phyloP scores from a whole-genome alignment of 768 basidiomycete genomes.

The Hirschioporus abietinus region DNA sequence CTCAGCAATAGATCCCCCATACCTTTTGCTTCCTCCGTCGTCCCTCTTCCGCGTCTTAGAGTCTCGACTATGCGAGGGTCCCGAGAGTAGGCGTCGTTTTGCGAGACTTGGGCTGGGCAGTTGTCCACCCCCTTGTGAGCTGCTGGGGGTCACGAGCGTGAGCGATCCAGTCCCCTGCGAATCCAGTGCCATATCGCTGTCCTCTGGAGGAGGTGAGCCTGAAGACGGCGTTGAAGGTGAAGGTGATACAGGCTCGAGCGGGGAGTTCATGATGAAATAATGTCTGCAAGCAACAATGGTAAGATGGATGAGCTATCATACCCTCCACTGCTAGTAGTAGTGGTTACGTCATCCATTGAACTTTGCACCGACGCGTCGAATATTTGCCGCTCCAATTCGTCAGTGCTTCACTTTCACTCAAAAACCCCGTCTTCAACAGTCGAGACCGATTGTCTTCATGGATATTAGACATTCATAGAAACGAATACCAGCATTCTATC shows the following conservation, averaged over 20 bases:
- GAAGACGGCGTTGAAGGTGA: slow-evolving; percentile 31
- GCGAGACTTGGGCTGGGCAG: background rate
- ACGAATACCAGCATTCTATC: background rate
- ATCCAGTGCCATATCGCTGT: slow-evolving; percentile 7
- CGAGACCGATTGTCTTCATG: background rate
- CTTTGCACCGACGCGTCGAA: background rate
- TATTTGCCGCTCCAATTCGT: background rate
- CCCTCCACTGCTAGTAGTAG: background rate
- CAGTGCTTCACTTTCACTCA: background rate
- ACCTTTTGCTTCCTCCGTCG: background rate
- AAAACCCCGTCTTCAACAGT: background rate
- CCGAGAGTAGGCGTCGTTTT: background rate
- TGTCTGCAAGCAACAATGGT: no score
- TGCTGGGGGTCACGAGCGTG: background rate
- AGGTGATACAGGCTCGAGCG: slow-evolving; percentile 30
- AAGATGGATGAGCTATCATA: background rate
- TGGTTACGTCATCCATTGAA: background rate
- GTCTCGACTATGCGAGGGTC: background rate
- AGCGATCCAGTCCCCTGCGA: background rate
- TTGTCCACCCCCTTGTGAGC: background rate
- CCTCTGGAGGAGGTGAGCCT: slow-evolving; percentile 31
- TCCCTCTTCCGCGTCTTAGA: slow-evolving; percentile 5
- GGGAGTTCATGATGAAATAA: slow-evolving; percentile 28
- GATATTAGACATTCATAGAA: background rate
- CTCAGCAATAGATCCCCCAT: background rate